Percentiles rank a stretch among this genome's conserved stretches.
Evolutionary conservation across 441 rosid species (phyloP).

Genomic region (Erodium moschatum): DNA sequence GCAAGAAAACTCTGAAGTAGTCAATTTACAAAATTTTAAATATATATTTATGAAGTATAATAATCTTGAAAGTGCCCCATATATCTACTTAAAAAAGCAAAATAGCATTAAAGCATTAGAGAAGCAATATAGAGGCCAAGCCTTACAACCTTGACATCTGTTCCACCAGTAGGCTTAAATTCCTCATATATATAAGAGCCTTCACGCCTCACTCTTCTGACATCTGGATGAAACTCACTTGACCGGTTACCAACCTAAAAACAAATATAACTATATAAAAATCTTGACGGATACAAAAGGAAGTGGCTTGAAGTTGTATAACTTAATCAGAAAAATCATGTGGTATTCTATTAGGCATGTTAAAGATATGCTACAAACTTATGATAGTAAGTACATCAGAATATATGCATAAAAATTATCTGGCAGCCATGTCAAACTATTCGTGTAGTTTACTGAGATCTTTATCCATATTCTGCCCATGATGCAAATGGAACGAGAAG

Average conservation of each 20-base stretch:
- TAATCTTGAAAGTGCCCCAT: conserved; percentile 7
- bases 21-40: conserved; percentile 9
- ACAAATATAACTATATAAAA: conserved; percentile 7
- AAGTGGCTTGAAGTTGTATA: not conserved
- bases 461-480: not conserved
- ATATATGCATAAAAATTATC: not conserved
- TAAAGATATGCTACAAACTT: not conserved
- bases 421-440: not conserved
- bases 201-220: conserved; percentile 94
- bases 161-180: conserved; percentile 99
- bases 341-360: not conserved
- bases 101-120: not conserved
- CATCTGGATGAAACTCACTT: conserved; percentile 96
- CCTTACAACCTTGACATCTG: conserved; percentile 86
- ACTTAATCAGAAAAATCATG: not conserved
- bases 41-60: not conserved
- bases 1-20: conserved; percentile 19
- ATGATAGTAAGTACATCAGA: not conserved
- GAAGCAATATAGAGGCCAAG: conserved; percentile 1
- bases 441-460: not conserved
- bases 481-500: not conserved
- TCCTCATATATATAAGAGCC: conserved; percentile 99
- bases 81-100: not conserved
- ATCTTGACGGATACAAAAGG: not conserved
- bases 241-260: conserved; percentile 89